Conservation (phyloP, 2,329 filamentous ascomycete genomes). For the Huntiella decipiens region DNA sequence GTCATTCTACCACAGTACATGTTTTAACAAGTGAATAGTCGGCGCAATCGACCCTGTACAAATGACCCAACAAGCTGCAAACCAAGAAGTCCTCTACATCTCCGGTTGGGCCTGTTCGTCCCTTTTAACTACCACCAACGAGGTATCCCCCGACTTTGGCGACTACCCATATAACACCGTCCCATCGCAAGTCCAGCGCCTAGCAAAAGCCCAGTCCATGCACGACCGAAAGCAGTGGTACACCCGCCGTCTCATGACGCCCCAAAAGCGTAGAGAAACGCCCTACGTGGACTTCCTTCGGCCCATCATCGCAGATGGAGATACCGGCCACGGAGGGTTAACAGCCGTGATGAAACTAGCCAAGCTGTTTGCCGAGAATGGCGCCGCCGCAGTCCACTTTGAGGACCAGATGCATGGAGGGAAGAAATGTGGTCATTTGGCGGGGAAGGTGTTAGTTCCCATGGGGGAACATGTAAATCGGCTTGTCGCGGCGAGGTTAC, state of each 20-base stretch:
- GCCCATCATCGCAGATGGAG: constrained; percentile 88
- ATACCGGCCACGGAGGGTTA: constrained; percentile 85
- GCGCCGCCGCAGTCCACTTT: constrained; percentile 89
- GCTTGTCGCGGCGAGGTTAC: constrained; percentile 76
- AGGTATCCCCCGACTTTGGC: constrained; percentile 93
- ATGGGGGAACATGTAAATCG: constrained; percentile 93
- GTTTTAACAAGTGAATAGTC: constrained; percentile 34
- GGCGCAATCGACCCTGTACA: constrained; percentile 97
- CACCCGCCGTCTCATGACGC: constrained; percentile 53
- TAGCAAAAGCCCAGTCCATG: constrained; percentile 92
- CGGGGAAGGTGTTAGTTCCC: constrained; percentile 88
- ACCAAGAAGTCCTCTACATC: constrained; percentile 91
- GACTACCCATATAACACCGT: constrained; percentile 99
- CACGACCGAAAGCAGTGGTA: constrained; percentile 96
- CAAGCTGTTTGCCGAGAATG: constrained; percentile 94
- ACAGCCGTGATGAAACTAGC: constrained; percentile 89
- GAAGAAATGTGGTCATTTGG: constrained; percentile 94
- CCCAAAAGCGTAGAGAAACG: constrained; percentile 52
- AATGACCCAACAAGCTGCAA: constrained; percentile 94
- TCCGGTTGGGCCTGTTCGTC: constrained; percentile 97
- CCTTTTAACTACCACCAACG: constrained; percentile 80
- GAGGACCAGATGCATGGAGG: constrained; percentile 95
- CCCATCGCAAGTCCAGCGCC: constrained; percentile 87
- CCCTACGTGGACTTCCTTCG: constrained; percentile 85
- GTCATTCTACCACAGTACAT: not conserved